A percentile compares a stretch with the other conserved stretches of the same genome.
These are phyloP conservation scores for Solanum hybrid DNA, from an alignment of 305 asterid genomes.

Conservation along the genomic window DNA sequence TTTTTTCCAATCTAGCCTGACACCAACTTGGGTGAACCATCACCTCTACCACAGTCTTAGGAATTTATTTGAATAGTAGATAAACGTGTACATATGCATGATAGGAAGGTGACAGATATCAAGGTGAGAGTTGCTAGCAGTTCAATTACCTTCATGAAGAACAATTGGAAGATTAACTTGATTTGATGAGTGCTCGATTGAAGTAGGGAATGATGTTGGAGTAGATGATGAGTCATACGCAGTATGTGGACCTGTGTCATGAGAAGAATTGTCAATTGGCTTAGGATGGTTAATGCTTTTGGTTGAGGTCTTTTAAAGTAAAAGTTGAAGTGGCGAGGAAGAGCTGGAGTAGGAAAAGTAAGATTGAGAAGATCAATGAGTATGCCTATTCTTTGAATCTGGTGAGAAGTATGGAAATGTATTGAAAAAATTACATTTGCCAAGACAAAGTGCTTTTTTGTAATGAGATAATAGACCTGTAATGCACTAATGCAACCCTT, in stretches of 20 bases:
- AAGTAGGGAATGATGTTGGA: neutral
- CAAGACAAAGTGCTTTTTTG: neutral
- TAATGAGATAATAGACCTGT: neutral
- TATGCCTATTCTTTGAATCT: neutral
- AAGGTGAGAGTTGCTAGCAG: neutral
- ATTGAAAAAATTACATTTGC: neutral
- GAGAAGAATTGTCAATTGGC: neutral
- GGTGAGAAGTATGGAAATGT: neutral
- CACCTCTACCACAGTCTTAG: neutral
- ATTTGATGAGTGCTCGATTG: neutral
- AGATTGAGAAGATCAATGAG: neutral
- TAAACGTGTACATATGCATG: neutral
- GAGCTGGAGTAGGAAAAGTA: neutral
- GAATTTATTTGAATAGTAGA: neutral
- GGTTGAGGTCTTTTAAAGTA: neutral
- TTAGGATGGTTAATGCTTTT: neutral
- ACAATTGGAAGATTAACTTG: neutral
- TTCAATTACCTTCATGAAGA: neutral
- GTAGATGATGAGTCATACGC: neutral
- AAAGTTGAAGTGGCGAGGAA: neutral
- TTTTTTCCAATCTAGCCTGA: neutral
- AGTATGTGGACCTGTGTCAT: neutral
- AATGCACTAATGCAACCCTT: neutral
- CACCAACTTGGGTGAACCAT: neutral
- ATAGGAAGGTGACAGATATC: neutral